phyloP scores from a whole-genome alignment of 192 early-diverging fungal species.

The Coemansia sp. region DNA sequence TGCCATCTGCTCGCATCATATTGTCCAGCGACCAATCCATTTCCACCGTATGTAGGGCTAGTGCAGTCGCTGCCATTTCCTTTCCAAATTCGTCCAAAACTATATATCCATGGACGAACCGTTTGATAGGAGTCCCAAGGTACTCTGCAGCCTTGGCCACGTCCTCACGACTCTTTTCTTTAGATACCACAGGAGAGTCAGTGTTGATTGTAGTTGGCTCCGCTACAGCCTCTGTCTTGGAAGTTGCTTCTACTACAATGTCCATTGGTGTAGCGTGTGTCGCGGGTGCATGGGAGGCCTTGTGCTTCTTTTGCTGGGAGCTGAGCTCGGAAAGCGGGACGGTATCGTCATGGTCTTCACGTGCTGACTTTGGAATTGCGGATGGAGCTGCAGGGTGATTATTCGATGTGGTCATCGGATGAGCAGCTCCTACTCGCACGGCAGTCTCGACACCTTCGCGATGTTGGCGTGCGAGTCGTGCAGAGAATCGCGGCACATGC shows the following conservation, averaged over 20 bases:
- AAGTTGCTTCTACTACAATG: neutral
- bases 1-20: neutral
- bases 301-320: neutral
- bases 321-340: neutral
- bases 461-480: slow-evolving; percentile 28
- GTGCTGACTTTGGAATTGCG: too few relatives aligned
- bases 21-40: slow-evolving; percentile 23
- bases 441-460: slow-evolving; percentile 47
- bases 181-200: neutral
- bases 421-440: slow-evolving; percentile 33
- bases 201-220: neutral
- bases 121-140: slow-evolving; percentile 42
- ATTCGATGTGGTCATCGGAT: too few relatives aligned
- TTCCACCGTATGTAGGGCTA: slow-evolving; percentile 52
- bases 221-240: neutral
- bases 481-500: slow-evolving; percentile 30
- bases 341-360: neutral
- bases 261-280: neutral
- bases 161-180: slow-evolving; percentile 8
- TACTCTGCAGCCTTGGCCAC: slow-evolving; percentile 13
- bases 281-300: neutral
- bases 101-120: slow-evolving; percentile 59
- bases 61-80: slow-evolving; percentile 55
- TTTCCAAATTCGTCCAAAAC: slow-evolving; percentile 63
- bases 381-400: too few relatives aligned